phyloP scores from a whole-genome alignment of 2,329 filamentous ascomycete species.

The Phialemoniopsis sp. region DNA sequence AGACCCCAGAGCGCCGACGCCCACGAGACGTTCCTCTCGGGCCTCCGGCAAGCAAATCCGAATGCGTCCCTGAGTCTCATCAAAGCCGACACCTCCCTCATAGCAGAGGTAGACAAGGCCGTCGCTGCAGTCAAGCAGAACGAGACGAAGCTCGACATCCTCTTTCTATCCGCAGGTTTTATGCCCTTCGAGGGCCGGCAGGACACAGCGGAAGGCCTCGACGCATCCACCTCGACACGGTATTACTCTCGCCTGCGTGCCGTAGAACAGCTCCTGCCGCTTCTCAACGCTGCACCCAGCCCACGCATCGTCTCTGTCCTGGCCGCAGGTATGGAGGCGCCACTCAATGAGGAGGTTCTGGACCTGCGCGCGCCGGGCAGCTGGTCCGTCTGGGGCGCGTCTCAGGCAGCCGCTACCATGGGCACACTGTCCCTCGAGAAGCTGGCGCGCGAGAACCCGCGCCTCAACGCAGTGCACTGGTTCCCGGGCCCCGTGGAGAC shows the following conservation, averaged over 20 bases:
- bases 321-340: constrained; percentile 46
- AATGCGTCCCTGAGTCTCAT: constrained; percentile 40
- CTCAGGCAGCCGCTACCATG: too few relatives aligned
- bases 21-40: constrained; percentile 32
- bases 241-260: constrained; percentile 58
- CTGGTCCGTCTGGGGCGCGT: too few relatives aligned
- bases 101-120: constrained; percentile 41
- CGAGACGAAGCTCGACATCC: constrained; percentile 41
- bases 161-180: too few relatives aligned
- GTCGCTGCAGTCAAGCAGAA: constrained; percentile 44
- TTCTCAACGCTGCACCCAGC: constrained; percentile 36
- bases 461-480: too few relatives aligned
- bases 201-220: constrained; percentile 56
- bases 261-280: constrained; percentile 51
- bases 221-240: constrained; percentile 42
- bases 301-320: constrained; percentile 53
- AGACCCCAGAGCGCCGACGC: constrained; percentile 33
- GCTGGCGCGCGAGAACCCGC: too few relatives aligned
- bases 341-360: too few relatives aligned
- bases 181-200: too few relatives aligned
- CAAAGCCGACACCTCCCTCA: constrained; percentile 35
- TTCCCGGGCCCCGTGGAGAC: too few relatives aligned
- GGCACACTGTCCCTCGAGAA: too few relatives aligned
- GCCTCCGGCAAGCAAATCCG: constrained; percentile 40
- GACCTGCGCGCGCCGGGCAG: too few relatives aligned